These are phyloP conservation scores for Ascochyta lentis DNA, from an alignment of 2,329 filamentous ascomycete genomes.

Conservation along the genomic window DNA sequence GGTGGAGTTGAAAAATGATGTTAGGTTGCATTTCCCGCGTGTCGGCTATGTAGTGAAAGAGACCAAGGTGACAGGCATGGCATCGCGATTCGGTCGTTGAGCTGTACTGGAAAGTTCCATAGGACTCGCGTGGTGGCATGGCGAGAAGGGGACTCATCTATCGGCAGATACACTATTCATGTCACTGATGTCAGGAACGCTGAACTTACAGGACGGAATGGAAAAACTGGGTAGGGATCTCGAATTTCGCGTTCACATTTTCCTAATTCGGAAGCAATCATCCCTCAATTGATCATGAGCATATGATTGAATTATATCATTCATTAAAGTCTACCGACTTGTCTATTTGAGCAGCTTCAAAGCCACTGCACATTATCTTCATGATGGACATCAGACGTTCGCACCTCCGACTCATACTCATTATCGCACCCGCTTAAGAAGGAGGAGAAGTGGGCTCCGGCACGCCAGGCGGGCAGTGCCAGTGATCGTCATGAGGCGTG, in stretches of 20 bases:
- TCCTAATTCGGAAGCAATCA: too few relatives aligned
- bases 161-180: too few relatives aligned
- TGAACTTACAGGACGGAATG: too few relatives aligned
- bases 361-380: background rate
- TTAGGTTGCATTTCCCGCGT: constrained; percentile 11
- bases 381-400: background rate
- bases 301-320: background rate
- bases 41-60: constrained; percentile 12
- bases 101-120: too few relatives aligned
- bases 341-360: background rate
- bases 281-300: too few relatives aligned
- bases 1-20: constrained; percentile 8
- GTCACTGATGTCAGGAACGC: too few relatives aligned
- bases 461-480: constrained; percentile 33
- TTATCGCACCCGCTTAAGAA: constrained; percentile 10
- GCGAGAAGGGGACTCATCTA: too few relatives aligned
- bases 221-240: too few relatives aligned
- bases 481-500: constrained; percentile 34
- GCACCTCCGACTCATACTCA: background rate
- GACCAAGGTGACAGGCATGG: background rate
- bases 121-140: too few relatives aligned
- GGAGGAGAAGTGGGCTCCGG: constrained; percentile 28
- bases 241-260: too few relatives aligned
- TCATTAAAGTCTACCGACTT: background rate
- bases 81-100: background rate